These are phyloP conservation scores for Diophrys sp. DNA, from an alignment of 73 alveolate species.

Conservation along the genomic window DNA sequence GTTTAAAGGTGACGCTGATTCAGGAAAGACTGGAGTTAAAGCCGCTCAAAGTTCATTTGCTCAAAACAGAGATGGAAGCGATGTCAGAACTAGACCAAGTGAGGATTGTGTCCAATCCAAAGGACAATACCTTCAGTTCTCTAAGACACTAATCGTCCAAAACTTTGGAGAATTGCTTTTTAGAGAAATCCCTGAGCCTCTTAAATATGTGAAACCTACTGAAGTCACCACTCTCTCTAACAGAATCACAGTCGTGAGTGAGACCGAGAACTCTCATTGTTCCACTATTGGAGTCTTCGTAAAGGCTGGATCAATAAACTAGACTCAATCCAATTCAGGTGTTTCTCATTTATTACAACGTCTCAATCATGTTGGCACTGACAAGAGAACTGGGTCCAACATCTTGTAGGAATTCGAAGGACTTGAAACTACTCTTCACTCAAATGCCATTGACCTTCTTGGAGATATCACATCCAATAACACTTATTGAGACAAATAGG, in stretches of 20 bases:
- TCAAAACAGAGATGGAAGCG: no score
- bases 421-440: conserved; percentile 70
- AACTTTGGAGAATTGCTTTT: conserved; percentile 77
- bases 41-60: no score
- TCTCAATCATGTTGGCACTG: conserved; percentile 68
- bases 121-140: conserved; percentile 44
- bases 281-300: conserved; percentile 64
- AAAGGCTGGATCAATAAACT: conserved; percentile 84
- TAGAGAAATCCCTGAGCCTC: conserved; percentile 88
- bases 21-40: no score
- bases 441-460: conserved; percentile 64
- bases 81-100: no score
- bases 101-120: no score
- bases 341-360: conserved; percentile 66
- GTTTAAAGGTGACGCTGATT: no score
- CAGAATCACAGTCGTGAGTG: conserved; percentile 68
- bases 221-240: conserved; percentile 56
- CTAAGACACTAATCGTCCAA: conserved; percentile 64
- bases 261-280: conserved; percentile 11
- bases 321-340: conserved; percentile 69
- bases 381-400: conserved; percentile 57
- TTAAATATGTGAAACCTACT: conserved; percentile 80
- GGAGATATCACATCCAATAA: conserved; percentile 70
- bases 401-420: conserved; percentile 49
- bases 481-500: conserved; percentile 44